These are phyloP conservation scores for Kluyveromyces sp. DNA, from an alignment of 1,139 yeast species.

Conservation along the genomic window DNA sequence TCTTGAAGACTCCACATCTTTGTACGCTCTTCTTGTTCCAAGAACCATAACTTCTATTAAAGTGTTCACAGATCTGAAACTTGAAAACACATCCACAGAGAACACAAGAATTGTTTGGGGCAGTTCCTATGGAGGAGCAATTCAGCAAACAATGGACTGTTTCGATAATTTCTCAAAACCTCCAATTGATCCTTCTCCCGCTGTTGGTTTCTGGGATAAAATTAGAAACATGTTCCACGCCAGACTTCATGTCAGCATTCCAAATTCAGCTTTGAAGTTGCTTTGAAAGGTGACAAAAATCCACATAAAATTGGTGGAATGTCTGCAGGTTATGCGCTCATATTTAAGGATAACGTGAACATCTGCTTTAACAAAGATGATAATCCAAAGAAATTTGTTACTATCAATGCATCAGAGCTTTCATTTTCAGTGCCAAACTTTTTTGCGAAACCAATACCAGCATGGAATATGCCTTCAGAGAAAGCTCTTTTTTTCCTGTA, in stretches of 20 bases:
- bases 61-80: constrained; percentile 52
- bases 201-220: constrained; percentile 76
- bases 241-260: constrained; percentile 40
- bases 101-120: constrained; percentile 83
- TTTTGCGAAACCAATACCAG: constrained; percentile 47
- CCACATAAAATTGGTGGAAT: constrained; percentile 69
- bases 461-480: constrained; percentile 51
- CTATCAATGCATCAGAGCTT: constrained; percentile 58
- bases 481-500: constrained; percentile 38
- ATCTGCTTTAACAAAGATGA: constrained; percentile 56
- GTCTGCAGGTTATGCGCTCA: constrained; percentile 72
- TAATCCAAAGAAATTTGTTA: constrained; percentile 54
- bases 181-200: constrained; percentile 76
- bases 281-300: constrained; percentile 56
- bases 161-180: constrained; percentile 81
- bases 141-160: constrained; percentile 72
- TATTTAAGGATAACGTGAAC: constrained; percentile 62
- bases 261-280: constrained; percentile 49
- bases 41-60: constrained; percentile 76
- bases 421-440: constrained; percentile 66
- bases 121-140: constrained; percentile 72
- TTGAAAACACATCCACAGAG: constrained; percentile 46
- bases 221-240: constrained; percentile 57
- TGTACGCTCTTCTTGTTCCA: constrained; percentile 57
- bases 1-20: constrained; percentile 34